A percentile compares a stretch with the other conserved stretches of the same genome.
phyloP scores from a whole-genome alignment of 2,329 filamentous ascomycete species.

The Calonectria multiphialidica region DNA sequence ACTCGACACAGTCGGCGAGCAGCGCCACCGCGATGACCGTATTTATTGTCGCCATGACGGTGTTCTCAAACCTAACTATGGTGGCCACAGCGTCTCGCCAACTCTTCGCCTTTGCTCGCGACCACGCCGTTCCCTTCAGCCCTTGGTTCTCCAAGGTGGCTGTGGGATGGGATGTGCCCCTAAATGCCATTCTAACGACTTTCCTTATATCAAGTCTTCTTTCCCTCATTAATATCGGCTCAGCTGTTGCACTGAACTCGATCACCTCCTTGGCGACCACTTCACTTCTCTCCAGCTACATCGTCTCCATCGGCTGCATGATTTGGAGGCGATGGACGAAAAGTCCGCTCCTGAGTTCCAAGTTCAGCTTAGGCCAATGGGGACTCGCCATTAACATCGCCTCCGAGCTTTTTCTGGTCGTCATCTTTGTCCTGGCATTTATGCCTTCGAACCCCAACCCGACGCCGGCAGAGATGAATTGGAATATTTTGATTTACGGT shows the following conservation, averaged over 20 bases:
- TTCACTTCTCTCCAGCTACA: constrained; percentile 35
- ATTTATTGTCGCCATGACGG: constrained; percentile 38
- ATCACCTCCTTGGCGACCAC: constrained; percentile 37
- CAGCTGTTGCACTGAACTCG: constrained; percentile 30
- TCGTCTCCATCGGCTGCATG: constrained; percentile 39
- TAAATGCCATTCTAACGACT: constrained; percentile 35
- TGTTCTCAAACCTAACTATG: constrained; percentile 38
- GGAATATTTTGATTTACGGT: constrained; percentile 35
- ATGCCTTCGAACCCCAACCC: constrained; percentile 38
- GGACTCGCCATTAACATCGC: constrained; percentile 33
- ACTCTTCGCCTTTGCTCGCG: constrained; percentile 36
- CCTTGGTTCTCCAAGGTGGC: constrained; percentile 35
- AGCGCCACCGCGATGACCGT: constrained; percentile 36
- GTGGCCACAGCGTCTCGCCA: constrained; percentile 38
- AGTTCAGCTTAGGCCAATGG: constrained; percentile 34
- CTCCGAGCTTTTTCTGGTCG: constrained; percentile 32
- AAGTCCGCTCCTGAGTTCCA: constrained; percentile 25
- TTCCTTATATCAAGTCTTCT: constrained; percentile 35
- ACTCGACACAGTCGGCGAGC: constrained; percentile 31
- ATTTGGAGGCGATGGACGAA: constrained; percentile 36
- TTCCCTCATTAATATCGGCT: constrained; percentile 38
- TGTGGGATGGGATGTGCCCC: constrained; percentile 31
- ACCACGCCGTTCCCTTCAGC: constrained; percentile 38
- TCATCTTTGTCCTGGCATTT: constrained; percentile 36
- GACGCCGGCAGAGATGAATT: constrained; percentile 33